Base-by-base conservation (phyloP, 202 grass and related monocot genomes). In the Sporobolus alterniflorus region DNA sequence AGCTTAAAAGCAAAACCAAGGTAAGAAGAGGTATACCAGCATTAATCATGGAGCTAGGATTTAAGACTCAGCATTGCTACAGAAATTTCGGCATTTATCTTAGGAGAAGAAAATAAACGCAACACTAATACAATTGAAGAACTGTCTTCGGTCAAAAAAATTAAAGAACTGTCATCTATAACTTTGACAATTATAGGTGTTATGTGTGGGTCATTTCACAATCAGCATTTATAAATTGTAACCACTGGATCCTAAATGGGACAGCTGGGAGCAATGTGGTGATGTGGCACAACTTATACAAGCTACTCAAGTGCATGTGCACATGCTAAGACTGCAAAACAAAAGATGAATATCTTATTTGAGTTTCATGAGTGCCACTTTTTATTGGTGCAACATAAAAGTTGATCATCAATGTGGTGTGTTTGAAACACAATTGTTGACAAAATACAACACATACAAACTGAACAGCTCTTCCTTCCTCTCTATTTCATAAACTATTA, bases 1-100 rank as follows among this genome's bases (percentile, higher is more conserved):
- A 96, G 77, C 93, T 96, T 78, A 50, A 86, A 88, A 24, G 74
- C 11, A 74, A 73, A 72, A 14, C 14, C 60, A 75, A 69, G 25
- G 25, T 48, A 29, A 75, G 36, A 82, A 82, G 54, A 71, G 34
- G n/a, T 47, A 57, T 57, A 25, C 10, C 5, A 57, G 10, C 22
- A 57, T 26, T 57, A 56, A 82, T 31, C 77, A 87, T 60, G 70
- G 14, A 54, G 65, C 7, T 51, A 33, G 14, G 75, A 34, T 64
- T 48, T 22, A 34, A 51, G 57, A 2, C 59, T 34, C 3, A 21
- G 18, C 49, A 21, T 51, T 51, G 49, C 49, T 51, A 18, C 49
- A 51, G 28, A 34, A 65, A 24, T 34, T 24, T 22, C 54, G 20
- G 11, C 32, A 64, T 24, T 48, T 64, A 65, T 65, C 21, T 48